A percentile compares a stretch with the other conserved stretches of the same genome.
Evolutionary conservation across 768 basidiomycete genomes (phyloP).

Genomic region (Trametes elegans): DNA sequence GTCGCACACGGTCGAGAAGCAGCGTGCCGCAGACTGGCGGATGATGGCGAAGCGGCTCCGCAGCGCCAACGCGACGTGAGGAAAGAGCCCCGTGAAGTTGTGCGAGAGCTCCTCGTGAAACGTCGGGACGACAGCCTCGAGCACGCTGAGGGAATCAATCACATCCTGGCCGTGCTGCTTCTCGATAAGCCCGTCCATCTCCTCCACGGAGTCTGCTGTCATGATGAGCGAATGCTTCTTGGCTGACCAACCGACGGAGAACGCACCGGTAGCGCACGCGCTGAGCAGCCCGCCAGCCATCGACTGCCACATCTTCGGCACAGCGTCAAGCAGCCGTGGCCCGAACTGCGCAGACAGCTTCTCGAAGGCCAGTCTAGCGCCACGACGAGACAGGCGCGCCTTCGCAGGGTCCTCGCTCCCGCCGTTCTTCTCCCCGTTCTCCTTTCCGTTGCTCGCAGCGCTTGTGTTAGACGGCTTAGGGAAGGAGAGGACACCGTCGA

Average conservation of each 20-base stretch:
- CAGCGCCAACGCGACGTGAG: slow-evolving; percentile 72
- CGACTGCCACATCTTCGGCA: slow-evolving; percentile 96
- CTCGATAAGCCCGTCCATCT: slow-evolving; percentile 65
- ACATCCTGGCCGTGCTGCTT: slow-evolving; percentile 83
- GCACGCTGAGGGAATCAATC: slow-evolving; percentile 87
- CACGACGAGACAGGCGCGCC: slow-evolving; percentile 75
- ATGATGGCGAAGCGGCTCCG: slow-evolving; percentile 88
- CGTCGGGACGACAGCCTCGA: slow-evolving; percentile 77
- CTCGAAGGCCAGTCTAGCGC: slow-evolving; percentile 80
- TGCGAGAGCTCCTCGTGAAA: slow-evolving; percentile 70
- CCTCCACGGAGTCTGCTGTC: slow-evolving; percentile 51
- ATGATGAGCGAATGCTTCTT: not conserved
- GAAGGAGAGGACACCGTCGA: slow-evolving; percentile 79
- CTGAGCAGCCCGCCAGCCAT: slow-evolving; percentile 78
- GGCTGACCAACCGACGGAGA: not conserved
- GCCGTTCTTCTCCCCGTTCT: slow-evolving; percentile 42
- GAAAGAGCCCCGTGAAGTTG: slow-evolving; percentile 70
- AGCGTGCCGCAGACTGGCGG: slow-evolving; percentile 82
- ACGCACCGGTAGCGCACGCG: slow-evolving; percentile 64
- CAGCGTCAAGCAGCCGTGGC: slow-evolving; percentile 59
- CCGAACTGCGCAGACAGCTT: slow-evolving; percentile 80
- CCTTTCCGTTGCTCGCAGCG: slow-evolving; percentile 31
- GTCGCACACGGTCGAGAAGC: slow-evolving; percentile 85
- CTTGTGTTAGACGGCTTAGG: slow-evolving; percentile 40
- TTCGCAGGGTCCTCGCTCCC: slow-evolving; percentile 58